Evolutionary conservation across 805 yeast genomes (phyloP).

Genomic region (Candida nitratophila): DNA sequence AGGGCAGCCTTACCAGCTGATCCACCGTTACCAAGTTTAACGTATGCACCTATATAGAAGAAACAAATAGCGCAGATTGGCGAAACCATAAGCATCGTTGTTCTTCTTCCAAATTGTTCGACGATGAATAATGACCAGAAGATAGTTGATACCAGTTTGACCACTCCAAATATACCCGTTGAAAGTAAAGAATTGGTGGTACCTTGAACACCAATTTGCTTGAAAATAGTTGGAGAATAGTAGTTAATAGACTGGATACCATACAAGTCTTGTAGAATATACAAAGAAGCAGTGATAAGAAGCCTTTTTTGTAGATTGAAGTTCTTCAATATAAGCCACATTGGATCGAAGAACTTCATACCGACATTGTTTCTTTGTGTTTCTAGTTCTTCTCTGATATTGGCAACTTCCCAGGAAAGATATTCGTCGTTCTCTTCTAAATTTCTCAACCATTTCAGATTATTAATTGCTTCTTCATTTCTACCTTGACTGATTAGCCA

Average conservation of each 20-base stretch:
- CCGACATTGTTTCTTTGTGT: conserved; percentile 78
- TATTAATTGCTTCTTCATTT: conserved; percentile 26
- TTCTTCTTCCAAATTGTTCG: conserved; percentile 39
- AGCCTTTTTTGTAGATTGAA: conserved; percentile 68
- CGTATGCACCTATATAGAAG: conserved; percentile 43
- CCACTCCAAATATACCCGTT: conserved; percentile 70
- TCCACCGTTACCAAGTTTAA: conserved; percentile 29
- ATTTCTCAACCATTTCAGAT: conserved; percentile 53
- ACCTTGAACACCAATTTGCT: conserved; percentile 87
- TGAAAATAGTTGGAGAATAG: conserved; percentile 87
- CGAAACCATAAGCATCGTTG: conserved; percentile 31
- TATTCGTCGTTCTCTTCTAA: conserved; percentile 72
- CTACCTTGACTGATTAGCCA: conserved; percentile 55
- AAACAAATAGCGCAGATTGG: conserved; percentile 35
- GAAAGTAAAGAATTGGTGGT: conserved; percentile 70
- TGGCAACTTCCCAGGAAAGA: conserved; percentile 36
- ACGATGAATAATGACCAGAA: conserved; percentile 39
- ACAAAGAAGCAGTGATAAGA: conserved; percentile 80
- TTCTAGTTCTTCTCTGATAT: conserved; percentile 71
- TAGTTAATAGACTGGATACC: conserved; percentile 87
- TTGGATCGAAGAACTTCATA: conserved; percentile 65
- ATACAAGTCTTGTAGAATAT: conserved; percentile 82
- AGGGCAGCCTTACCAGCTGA: conserved; percentile 36
- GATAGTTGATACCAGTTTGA: conserved; percentile 39
- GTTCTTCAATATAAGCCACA: conserved; percentile 32